These are phyloP conservation scores for Strobilomyces dryophilus DNA, from an alignment of 768 basidiomycete species.

Conservation along the genomic window DNA sequence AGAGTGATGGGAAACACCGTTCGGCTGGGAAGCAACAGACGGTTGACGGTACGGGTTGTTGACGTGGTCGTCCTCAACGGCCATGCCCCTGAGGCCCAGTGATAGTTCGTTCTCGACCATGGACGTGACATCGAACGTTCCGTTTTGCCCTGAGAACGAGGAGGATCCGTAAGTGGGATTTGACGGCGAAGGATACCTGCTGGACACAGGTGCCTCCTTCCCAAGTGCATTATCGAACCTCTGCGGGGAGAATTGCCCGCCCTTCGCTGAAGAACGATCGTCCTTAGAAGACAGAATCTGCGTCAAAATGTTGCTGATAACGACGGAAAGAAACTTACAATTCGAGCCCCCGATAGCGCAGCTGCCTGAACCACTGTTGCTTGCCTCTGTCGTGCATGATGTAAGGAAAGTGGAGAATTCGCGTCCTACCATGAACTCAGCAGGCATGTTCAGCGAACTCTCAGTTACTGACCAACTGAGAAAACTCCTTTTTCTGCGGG, in stretches of 20 bases:
- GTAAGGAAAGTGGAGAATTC: constrained; percentile 38
- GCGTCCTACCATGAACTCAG: constrained; percentile 36
- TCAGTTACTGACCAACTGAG: constrained; percentile 41
- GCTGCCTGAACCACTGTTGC: constrained; percentile 34
- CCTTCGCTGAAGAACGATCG: constrained; percentile 44
- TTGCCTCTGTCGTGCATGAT: constrained; percentile 47
- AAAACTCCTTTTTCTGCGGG: constrained; percentile 48
- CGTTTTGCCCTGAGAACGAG: constrained; percentile 29
- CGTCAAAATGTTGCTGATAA: constrained; percentile 12
- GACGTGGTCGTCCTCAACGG: constrained; percentile 50
- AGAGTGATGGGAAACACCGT: constrained; percentile 28
- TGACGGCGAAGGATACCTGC: constrained; percentile 49
- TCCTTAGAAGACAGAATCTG: constrained; percentile 34
- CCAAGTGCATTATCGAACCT: constrained; percentile 45
- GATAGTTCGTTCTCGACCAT: constrained; percentile 52
- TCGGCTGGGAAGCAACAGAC: constrained; percentile 25
- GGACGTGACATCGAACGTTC: constrained; percentile 37
- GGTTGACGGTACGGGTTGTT: constrained; percentile 38
- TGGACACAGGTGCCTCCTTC: constrained; percentile 36
- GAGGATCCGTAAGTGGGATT: constrained; percentile 32
- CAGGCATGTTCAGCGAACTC: constrained; percentile 1
- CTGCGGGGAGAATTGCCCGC: constrained; percentile 51
- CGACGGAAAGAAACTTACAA: constrained; percentile 30
- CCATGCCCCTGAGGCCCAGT: constrained; percentile 57
- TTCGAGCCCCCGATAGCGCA: constrained; percentile 38